Conservation (phyloP, 345 rosid genomes). For the Heritiera fomes region DNA sequence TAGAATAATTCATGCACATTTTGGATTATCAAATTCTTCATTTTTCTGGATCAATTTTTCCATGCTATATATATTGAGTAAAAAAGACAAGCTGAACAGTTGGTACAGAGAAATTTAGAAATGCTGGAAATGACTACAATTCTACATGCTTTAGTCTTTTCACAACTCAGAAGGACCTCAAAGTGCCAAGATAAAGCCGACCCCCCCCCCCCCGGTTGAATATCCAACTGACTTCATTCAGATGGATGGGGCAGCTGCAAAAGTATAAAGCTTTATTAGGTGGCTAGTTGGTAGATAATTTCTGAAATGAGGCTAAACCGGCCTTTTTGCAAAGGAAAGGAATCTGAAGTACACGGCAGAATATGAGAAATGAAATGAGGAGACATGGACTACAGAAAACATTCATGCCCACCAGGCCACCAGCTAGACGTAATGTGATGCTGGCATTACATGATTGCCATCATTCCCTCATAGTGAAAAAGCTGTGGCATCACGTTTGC, state of each 20-base stretch:
- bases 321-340: conserved; percentile 10
- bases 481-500: not conserved
- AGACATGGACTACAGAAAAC: conserved; percentile 6
- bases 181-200: not conserved
- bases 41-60: not conserved
- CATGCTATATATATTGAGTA: not conserved
- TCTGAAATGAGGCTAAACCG: not conserved
- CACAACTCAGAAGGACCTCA: not conserved
- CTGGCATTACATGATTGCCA: conserved; percentile 17
- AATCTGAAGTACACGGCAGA: conserved; percentile 9
- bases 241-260: conserved; percentile 1
- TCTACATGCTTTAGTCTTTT: not conserved
- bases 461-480: conserved; percentile 11
- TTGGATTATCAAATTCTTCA: not conserved
- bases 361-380: conserved; percentile 17
- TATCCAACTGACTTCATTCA: not conserved
- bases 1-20: not conserved
- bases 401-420: conserved; percentile 18
- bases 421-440: conserved; percentile 11
- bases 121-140: not conserved
- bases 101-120: not conserved
- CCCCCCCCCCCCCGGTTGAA: not conserved
- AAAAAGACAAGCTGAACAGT: not conserved
- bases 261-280: not conserved
- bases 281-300: conserved; percentile 1